Evolutionary conservation across 495 filamentous ascomycete species (phyloP), one percentile per base, ranked within the genome.

Genomic region (Sordaria brevicollis): DNA sequence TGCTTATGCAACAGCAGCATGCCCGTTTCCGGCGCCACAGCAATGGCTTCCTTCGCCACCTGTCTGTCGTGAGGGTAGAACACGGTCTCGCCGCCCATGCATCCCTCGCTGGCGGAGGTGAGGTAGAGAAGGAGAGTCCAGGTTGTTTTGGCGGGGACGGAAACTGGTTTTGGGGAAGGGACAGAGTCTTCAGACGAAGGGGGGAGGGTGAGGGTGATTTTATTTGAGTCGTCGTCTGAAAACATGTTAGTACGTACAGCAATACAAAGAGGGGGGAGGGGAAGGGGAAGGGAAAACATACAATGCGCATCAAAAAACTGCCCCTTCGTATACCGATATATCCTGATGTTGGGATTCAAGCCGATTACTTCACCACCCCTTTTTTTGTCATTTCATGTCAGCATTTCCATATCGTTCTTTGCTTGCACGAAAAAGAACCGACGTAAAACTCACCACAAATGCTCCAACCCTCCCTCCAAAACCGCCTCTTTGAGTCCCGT

Each of bases 101-200:
- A 90, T 9, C 89, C 90, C 1, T 89, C 89, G 4, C 80, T 77
- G 4, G 85, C 82, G 4, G 89, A 89, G 0, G 91, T 93, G 36
- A 98, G 86, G 74, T 97, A 98, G 66, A 97, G 87, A 1, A 97
- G 85, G 6, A 97, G 85, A 0, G 94, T 97, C 93, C 94, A 98
- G 0, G 94, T 97, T 17, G 94, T 97, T 74, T 87, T 89, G 66
- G 87, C 91, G n/a, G 83, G 83, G 5, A 82, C 91, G n/a, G 83
- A 83, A 4, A 82, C 76, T n/a, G 77, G 74, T 29, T 31, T 1
- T 57, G 1, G 43, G 49, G 29, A 25, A 5, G 39, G 1, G 21
- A 11, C 9, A 39, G 15, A 19, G 35, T 57, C 5, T n/a, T 21
- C 31, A 7, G 81, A 71, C 1, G 80, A 76, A 1, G 81, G 71